phyloP scores from a whole-genome alignment of 805 yeast genomes.

The Myxozyma udenii region DNA sequence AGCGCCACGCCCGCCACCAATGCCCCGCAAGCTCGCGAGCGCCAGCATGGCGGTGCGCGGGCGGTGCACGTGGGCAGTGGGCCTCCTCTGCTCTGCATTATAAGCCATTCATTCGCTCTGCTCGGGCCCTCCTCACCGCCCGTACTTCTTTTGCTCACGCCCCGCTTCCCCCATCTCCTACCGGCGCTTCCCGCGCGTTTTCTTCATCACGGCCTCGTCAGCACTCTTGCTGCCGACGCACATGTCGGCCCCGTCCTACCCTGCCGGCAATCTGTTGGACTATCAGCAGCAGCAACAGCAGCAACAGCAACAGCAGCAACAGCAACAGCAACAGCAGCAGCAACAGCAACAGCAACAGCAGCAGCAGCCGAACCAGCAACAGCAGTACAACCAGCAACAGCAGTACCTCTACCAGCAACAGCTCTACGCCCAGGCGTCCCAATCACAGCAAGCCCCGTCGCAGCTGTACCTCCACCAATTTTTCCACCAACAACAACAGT shows the following conservation, averaged over 20 bases:
- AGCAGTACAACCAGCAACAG: background rate
- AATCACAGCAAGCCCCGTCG: background rate
- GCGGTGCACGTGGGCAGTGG: no score
- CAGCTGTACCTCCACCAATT: background rate
- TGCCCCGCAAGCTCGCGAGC: no score
- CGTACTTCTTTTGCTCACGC: background rate
- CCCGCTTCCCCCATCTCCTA: background rate
- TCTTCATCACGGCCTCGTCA: conserved; percentile 9
- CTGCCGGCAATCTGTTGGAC: background rate
- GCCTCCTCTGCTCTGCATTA: conserved; percentile 1
- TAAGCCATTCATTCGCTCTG: no score
- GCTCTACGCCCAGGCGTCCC: no score
- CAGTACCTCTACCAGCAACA: background rate
- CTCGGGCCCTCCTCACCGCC: conserved; percentile 1
- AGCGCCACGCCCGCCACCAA: no score
- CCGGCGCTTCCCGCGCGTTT: background rate
- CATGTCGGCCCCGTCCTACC: background rate
- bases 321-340: conserved; percentile 1
- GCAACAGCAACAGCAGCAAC: conserved; percentile 4
- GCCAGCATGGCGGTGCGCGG: no score
- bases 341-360: conserved; percentile 2
- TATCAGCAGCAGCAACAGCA: background rate
- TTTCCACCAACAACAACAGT: background rate
- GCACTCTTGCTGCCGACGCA: conserved; percentile 2
- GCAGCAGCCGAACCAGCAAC: background rate